Percentiles rank a stretch among this genome's conserved stretches.
Evolutionary conservation across 164 flowering plant genomes (phyloP).

Genomic region (Buxus sempervirens): DNA sequence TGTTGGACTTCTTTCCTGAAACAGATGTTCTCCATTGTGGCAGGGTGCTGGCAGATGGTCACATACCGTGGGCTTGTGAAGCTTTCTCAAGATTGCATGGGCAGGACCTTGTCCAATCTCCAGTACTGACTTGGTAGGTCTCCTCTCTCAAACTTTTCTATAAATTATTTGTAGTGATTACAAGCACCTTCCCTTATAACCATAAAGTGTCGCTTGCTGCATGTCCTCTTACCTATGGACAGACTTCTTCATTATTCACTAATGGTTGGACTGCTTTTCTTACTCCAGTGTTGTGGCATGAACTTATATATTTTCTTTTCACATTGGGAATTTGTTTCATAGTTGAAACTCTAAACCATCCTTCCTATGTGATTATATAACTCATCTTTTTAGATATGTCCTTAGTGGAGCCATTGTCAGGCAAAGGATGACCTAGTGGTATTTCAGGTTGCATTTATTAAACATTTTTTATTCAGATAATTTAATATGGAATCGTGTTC

Average conservation of each 20-base stretch:
- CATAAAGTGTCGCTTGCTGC: neutral
- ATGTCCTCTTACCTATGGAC: neutral
- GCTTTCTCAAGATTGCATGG: slow-evolving; percentile 87
- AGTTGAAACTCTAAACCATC: neutral
- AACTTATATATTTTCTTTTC: no score
- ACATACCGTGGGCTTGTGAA: slow-evolving; percentile 96
- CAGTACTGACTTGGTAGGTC: slow-evolving; percentile 76
- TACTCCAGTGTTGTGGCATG: no score
- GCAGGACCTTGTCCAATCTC: slow-evolving; percentile 50
- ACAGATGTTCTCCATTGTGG: slow-evolving; percentile 9
- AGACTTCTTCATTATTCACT: neutral
- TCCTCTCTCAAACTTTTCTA: neutral
- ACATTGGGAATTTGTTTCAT: neutral
- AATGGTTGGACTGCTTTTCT: no score
- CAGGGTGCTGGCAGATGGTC: slow-evolving; percentile 98
- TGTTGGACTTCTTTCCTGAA: neutral
- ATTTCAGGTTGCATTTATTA: no score
- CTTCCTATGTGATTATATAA: no score
- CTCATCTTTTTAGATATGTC: no score
- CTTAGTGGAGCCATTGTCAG: no score
- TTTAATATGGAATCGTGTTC: no score
- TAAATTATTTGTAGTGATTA: neutral
- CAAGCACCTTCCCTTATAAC: neutral
- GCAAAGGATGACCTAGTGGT: no score
- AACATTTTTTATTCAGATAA: no score